These are phyloP conservation scores for Truncatella angustata DNA, from an alignment of 2,329 filamentous ascomycete genomes.

Conservation along the genomic window DNA sequence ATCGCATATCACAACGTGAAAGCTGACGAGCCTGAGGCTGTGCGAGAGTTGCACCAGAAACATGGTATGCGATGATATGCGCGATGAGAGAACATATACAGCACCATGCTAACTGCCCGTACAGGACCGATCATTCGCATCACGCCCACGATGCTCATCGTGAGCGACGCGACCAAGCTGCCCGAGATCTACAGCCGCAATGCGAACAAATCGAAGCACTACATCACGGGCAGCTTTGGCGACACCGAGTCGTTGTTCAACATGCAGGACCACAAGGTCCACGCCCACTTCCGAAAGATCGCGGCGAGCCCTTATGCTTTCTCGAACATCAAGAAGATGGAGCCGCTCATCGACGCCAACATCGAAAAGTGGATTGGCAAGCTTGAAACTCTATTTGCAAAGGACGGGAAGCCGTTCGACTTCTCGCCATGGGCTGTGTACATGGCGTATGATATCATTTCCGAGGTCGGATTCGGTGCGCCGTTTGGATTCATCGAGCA, in stretches of 20 bases:
- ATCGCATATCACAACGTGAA: constrained; percentile 50
- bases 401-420: constrained; percentile 45
- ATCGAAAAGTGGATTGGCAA: constrained; percentile 49
- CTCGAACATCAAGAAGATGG: constrained; percentile 57
- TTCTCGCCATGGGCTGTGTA: constrained; percentile 55
- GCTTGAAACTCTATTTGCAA: constrained; percentile 44
- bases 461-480: constrained; percentile 53
- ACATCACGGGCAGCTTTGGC: constrained; percentile 57
- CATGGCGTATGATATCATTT: constrained; percentile 58
- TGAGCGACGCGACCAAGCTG: constrained; percentile 51
- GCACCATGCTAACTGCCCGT: too few species aligned
- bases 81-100: neutral
- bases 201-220: constrained; percentile 56
- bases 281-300: constrained; percentile 52
- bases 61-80: constrained; percentile 37
- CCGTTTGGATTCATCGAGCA: constrained; percentile 55
- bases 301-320: constrained; percentile 55
- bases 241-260: constrained; percentile 56
- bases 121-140: constrained; percentile 51
- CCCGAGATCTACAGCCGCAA: constrained; percentile 55
- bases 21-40: constrained; percentile 41
- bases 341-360: constrained; percentile 50
- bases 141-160: constrained; percentile 50
- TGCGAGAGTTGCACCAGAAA: constrained; percentile 42
- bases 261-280: constrained; percentile 50